Evolutionary conservation across 2,329 filamentous ascomycete genomes (phyloP).

Genomic region (Nothophoma quercina): DNA sequence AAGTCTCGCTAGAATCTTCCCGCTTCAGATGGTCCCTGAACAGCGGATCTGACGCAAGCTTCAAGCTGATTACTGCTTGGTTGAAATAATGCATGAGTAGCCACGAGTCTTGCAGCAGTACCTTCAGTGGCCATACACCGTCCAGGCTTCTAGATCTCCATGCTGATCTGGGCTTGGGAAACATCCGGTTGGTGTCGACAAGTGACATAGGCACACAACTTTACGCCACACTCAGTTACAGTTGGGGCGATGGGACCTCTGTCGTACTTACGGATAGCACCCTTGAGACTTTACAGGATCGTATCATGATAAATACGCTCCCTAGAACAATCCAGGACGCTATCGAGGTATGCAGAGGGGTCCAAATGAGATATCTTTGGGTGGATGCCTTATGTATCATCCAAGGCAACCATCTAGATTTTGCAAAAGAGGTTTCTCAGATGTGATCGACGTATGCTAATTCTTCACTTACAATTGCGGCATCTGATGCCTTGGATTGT

Average conservation of each 20-base stretch:
- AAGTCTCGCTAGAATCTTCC: not conserved
- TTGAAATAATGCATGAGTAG: not conserved
- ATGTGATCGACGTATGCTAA: not conserved
- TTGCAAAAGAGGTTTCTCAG: not conserved
- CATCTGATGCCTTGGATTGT: not conserved
- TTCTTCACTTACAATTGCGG: not conserved
- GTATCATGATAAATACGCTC: not conserved
- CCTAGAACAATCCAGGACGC: not conserved
- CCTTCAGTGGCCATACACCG: not conserved
- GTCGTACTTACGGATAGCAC: not conserved
- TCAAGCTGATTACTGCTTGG: not conserved
- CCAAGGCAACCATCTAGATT: not conserved
- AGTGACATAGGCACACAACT: not conserved
- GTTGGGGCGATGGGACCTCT: not conserved
- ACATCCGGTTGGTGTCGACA: not conserved
- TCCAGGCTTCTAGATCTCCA: not conserved
- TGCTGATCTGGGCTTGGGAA: not conserved
- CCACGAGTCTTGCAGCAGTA: not conserved
- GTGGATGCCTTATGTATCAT: slow-evolving; percentile 1
- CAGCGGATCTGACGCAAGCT: not conserved
- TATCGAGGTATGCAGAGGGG: not conserved
- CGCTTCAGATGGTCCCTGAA: not conserved
- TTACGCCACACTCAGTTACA: not conserved
- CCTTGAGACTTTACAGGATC: not conserved
- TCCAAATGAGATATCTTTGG: not conserved